Evolutionary conservation across 108 stramenopile species (phyloP), one percentile per base, ranked within the genome.

Genomic region (Conticribra weissflogii): DNA sequence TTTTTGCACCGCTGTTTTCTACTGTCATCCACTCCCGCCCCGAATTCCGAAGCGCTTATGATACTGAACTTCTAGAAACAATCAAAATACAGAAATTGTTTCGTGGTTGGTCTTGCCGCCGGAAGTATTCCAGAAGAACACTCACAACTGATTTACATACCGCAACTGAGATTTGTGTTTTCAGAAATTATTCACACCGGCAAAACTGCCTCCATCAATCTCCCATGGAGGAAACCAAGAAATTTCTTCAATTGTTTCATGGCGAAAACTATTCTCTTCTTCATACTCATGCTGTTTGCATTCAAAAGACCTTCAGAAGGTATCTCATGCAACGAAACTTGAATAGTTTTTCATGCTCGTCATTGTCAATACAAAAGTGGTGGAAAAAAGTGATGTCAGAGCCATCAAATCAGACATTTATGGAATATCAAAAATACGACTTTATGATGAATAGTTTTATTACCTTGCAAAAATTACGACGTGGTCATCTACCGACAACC

Each of bases 101-200:
- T 23, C 29, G 63, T 23, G 63, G 63, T 0, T 65, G 50, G 63
- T 18, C 50, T 3, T 65, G 29, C 23, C 63, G 51, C 31, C n/a
- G 18, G 18, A 16, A 46, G 48, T 21, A 25, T 4, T 34, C 31
- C 2, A 23, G 9, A 14, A 28, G 48, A n/a, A n/a, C n/a, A n/a
- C n/a, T n/a, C n/a, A n/a, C n/a, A n/a, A n/a, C n/a, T n/a, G n/a
- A n/a, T n/a, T n/a, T n/a, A n/a, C n/a, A n/a, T n/a, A n/a, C n/a
- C n/a, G n/a, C n/a, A n/a, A n/a, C n/a, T n/a, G n/a, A n/a, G n/a
- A n/a, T n/a, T n/a, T n/a, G n/a, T n/a, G n/a, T n/a, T n/a, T n/a
- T n/a, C n/a, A n/a, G n/a, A n/a, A n/a, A n/a, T n/a, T n/a, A n/a
- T n/a, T n/a, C n/a, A n/a, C n/a, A n/a, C n/a, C n/a, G n/a, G n/a